phyloP scores from a whole-genome alignment of 2,329 filamentous ascomycete genomes.

The Aspergillus unguis region DNA sequence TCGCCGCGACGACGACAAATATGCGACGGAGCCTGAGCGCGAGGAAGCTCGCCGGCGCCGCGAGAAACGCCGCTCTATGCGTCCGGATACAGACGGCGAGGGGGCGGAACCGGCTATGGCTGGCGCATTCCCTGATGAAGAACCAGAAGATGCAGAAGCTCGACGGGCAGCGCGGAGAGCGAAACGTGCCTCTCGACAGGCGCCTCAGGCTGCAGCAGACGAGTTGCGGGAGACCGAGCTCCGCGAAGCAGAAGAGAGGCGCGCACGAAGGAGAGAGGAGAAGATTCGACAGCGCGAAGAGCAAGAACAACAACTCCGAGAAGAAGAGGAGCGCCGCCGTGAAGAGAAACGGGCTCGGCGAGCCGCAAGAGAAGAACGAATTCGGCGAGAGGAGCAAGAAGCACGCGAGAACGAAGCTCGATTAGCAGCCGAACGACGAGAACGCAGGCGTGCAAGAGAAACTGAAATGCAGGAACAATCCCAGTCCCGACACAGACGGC shows the following conservation, averaged over 20 bases:
- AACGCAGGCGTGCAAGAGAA: slow-evolving; percentile 37
- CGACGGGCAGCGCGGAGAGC: slow-evolving; percentile 62
- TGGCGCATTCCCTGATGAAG: slow-evolving; percentile 33
- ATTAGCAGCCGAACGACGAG: slow-evolving; percentile 39
- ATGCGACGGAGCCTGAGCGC: slow-evolving; percentile 35
- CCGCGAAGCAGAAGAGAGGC: slow-evolving; percentile 36
- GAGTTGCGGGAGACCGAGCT: slow-evolving; percentile 31
- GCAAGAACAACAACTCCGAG: slow-evolving; percentile 6
- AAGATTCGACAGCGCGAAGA: slow-evolving; percentile 34
- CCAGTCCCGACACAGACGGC: slow-evolving; percentile 31
- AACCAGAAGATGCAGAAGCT: slow-evolving; percentile 56
- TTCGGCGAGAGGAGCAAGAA: slow-evolving; percentile 49
- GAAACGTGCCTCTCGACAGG: slow-evolving; percentile 43
- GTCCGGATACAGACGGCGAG: slow-evolving; percentile 50
- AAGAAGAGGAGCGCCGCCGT: slow-evolving; percentile 28
- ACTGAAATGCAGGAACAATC: slow-evolving; percentile 27
- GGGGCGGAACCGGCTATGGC: slow-evolving; percentile 44
- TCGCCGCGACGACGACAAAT: slow-evolving; percentile 36
- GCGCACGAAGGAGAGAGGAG: slow-evolving; percentile 52
- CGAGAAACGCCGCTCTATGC: slow-evolving; percentile 40
- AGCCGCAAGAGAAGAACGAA: slow-evolving; percentile 34
- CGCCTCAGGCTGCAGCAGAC: slow-evolving; percentile 27
- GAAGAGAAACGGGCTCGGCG: slow-evolving; percentile 33
- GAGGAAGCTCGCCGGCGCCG: slow-evolving; percentile 35
- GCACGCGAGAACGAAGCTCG: slow-evolving; percentile 55